Percentiles rank a stretch among this genome's conserved stretches.
Conservation (phyloP, 2,329 filamentous ascomycete species). For the Sphaerulina musiva region DNA sequence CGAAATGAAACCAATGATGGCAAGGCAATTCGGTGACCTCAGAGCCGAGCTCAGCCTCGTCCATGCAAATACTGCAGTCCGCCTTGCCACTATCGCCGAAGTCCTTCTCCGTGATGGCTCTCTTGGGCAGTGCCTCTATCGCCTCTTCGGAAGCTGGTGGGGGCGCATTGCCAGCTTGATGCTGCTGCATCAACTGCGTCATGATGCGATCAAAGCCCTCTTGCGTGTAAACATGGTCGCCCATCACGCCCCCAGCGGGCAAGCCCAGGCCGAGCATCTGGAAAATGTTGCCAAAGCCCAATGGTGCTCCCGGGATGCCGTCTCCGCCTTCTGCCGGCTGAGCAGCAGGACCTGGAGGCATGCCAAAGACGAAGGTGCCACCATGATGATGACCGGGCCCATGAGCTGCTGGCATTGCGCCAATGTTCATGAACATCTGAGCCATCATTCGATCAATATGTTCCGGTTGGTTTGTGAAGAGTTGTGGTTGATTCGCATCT, state of each 20-base stretch:
- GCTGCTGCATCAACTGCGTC: conserved; percentile 78
- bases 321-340: not conserved
- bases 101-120: conserved; percentile 60
- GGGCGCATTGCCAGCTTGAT: conserved; percentile 67
- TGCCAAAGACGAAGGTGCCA: conserved; percentile 1
- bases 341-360: not conserved
- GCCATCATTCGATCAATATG: conserved; percentile 29
- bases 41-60: conserved; percentile 65
- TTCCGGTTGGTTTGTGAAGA: conserved; percentile 33
- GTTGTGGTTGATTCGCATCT: conserved; percentile 47
- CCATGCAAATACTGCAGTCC: conserved; percentile 94
- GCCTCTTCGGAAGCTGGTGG: conserved; percentile 71
- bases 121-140: conserved; percentile 62
- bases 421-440: conserved; percentile 32
- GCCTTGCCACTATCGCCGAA: conserved; percentile 64
- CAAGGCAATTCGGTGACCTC: conserved; percentile 76
- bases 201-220: conserved; percentile 87
- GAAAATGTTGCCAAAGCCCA: conserved; percentile 21
- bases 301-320: conserved; percentile 7
- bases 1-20: conserved; percentile 86
- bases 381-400: conserved; percentile 1
- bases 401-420: conserved; percentile 15
- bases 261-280: conserved; percentile 23
- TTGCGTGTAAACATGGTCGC: conserved; percentile 84
- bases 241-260: conserved; percentile 43